Conservation (phyloP, 1,284 basidiomycete species). For the Apiotrichum siamense region DNA sequence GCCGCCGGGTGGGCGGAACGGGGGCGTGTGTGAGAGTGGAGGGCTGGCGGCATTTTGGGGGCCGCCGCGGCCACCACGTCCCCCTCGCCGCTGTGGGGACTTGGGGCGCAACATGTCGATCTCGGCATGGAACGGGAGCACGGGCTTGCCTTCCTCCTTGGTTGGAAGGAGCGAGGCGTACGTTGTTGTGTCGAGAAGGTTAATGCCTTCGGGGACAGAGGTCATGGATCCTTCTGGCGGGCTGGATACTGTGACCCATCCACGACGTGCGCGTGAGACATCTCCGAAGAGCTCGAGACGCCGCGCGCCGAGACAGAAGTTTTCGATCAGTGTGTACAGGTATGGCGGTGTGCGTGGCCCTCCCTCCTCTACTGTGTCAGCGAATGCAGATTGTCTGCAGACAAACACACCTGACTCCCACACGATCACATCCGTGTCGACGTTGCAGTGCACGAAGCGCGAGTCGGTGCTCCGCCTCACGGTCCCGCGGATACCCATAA, state of each 20-base stretch:
- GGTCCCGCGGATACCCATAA: slow-evolving; percentile 98
- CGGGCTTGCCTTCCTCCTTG: slow-evolving; percentile 22
- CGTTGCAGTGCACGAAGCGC: slow-evolving; percentile 96
- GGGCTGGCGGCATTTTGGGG: background rate
- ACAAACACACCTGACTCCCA: slow-evolving; percentile 56
- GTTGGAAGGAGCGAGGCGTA: slow-evolving; percentile 44
- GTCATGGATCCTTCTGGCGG: too few relatives aligned
- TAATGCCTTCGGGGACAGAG: slow-evolving; percentile 16
- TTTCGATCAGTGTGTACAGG: slow-evolving; percentile 91
- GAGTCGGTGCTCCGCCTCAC: slow-evolving; percentile 88
- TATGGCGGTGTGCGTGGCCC: slow-evolving; percentile 79
- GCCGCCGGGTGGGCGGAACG: background rate
- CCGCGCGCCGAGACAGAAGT: slow-evolving; percentile 91
- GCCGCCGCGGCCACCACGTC: background rate
- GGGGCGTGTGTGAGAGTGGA: slow-evolving; percentile 1
- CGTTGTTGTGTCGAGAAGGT: slow-evolving; percentile 53
- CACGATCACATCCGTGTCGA: slow-evolving; percentile 94
- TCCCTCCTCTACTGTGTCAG: background rate
- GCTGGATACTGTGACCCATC: slow-evolving; percentile 84
- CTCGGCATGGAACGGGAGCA: slow-evolving; percentile 45
- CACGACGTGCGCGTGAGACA: slow-evolving; percentile 64
- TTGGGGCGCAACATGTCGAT: slow-evolving; percentile 83
- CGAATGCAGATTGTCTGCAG: background rate
- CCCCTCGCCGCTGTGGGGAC: slow-evolving; percentile 54
- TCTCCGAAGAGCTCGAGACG: slow-evolving; percentile 86